Percentiles rank a stretch among this genome's conserved stretches.
Evolutionary conservation across 371 early-diverging fungal species (phyloP).

Genomic region (Rhizopus arrhizus): DNA sequence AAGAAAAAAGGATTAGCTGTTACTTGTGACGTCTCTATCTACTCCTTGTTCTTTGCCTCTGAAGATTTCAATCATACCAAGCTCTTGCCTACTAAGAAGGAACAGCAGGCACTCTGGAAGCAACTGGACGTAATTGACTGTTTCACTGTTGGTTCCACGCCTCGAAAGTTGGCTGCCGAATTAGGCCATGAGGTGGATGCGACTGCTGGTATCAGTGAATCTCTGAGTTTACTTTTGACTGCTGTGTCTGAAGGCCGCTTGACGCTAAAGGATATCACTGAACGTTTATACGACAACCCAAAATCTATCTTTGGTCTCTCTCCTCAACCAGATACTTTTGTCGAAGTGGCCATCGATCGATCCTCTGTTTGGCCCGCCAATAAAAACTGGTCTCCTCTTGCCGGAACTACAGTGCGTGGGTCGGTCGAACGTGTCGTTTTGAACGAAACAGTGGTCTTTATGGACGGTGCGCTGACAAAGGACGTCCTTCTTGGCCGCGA

Average conservation of each 20-base stretch:
- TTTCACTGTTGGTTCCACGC: conserved; percentile 81
- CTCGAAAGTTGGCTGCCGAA: conserved; percentile 60
- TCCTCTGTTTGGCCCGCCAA: conserved; percentile 40
- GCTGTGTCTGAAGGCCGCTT: conserved; percentile 83
- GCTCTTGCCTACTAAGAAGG: conserved; percentile 53
- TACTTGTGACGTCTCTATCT: conserved; percentile 91
- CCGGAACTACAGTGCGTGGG: conserved; percentile 56
- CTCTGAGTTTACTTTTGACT: conserved; percentile 79
- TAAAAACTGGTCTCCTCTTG: conserved; percentile 50
- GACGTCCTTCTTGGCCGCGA: conserved; percentile 53
- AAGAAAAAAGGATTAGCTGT: conserved; percentile 90
- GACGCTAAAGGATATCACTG: conserved; percentile 76
- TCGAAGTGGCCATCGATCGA: conserved; percentile 83
- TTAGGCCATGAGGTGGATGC: conserved; percentile 46
- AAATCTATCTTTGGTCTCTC: conserved; percentile 85
- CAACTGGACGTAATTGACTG: conserved; percentile 84
- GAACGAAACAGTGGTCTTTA: conserved; percentile 77
- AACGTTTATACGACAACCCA: conserved; percentile 82
- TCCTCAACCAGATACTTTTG: conserved; percentile 83
- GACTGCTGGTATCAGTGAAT: conserved; percentile 69
- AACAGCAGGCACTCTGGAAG: conserved; percentile 79
- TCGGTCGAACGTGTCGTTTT: conserved; percentile 85
- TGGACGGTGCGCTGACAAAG: conserved; percentile 74
- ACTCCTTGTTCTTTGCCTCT: conserved; percentile 73
- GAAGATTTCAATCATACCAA: conserved; percentile 49